Conservation (phyloP, 2,329 filamentous ascomycete genomes). For the Xylaria polymorpha region DNA sequence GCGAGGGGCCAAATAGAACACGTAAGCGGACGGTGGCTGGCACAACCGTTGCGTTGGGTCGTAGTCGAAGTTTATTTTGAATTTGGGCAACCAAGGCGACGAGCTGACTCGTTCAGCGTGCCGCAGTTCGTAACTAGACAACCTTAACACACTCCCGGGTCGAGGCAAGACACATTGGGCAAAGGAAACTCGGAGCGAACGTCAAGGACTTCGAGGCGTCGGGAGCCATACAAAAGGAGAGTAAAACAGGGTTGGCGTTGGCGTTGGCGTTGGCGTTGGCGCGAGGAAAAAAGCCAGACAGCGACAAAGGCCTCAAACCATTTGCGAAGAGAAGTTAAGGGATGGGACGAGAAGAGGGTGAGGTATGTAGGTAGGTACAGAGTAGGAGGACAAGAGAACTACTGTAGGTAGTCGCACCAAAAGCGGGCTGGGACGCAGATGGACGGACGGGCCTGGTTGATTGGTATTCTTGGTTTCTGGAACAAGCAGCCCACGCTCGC, state of each 20-base stretch:
- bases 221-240: constrained; percentile 16
- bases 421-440: constrained; percentile 36
- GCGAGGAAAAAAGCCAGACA: constrained; percentile 18
- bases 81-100: constrained; percentile 38
- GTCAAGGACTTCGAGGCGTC: constrained; percentile 8
- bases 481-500: constrained; percentile 31
- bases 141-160: constrained; percentile 36
- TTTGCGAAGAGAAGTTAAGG: constrained; percentile 26
- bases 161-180: constrained; percentile 17
- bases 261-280: neutral
- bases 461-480: constrained; percentile 37
- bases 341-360: constrained; percentile 27
- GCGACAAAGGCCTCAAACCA: constrained; percentile 30
- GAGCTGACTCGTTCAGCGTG: constrained; percentile 36
- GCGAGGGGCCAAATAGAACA: constrained; percentile 19
- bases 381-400: constrained; percentile 10
- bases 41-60: constrained; percentile 47
- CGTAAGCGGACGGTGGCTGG: neutral
- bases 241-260: constrained; percentile 1
- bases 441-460: constrained; percentile 33
- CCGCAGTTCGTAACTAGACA: constrained; percentile 33
- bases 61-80: constrained; percentile 43
- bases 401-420: constrained; percentile 25
- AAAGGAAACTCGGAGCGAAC: constrained; percentile 12
- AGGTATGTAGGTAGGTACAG: neutral